Base-by-base conservation (phyloP, 345 rosid genomes). In the Populus deltoides region DNA sequence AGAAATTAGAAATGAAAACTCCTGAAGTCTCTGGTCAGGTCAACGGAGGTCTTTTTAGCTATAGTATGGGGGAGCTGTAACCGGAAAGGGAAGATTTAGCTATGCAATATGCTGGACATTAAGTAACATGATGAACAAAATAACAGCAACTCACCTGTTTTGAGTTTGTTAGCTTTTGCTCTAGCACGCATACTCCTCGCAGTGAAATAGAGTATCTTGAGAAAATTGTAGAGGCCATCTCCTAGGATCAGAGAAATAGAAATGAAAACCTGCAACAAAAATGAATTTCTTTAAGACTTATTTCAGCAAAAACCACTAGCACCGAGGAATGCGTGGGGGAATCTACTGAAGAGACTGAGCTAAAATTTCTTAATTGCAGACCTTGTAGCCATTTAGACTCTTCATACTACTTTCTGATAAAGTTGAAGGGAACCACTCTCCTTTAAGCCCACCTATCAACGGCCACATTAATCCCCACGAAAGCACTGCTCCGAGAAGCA, bases 401-500 rank as follows among this genome's bases (percentile, higher is more conserved):
- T 89, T 88, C 97, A 94, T 93, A 80, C 97, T 93, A 83, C 89
- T 88, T 85, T 88, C 78, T 17, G 90, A 79, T 74, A 87, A 65
- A 35, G 85, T 72, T 39, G 82, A 84, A 35, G 92, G 86, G 67
- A 83, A 96, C 98, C 99, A 96, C 31, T 89, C 83, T 6, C 99
- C 98, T 85, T 88, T 84, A 72, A 83, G 94, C 65, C 77, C 80
- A 0, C 82, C 79, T 27, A 96, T 92, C 10, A 93, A 82, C 11
- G 99, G 98, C 99, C 99, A 96, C 98, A 91, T 96, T 16, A 96
- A 76, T 78, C 94, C 98, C 97, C 97, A 93, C 0, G 99, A 96
- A 57, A 93, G 91, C 16, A 96, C 81, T 0, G 97, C 98, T 9
- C 99, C 99, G 9, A 93, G 77, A 61, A 93, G 97, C 84, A 96